Evolutionary conservation across 225 moss, liverwort and hornwort genomes (phyloP).

Genomic region (Climacium dendroides): DNA sequence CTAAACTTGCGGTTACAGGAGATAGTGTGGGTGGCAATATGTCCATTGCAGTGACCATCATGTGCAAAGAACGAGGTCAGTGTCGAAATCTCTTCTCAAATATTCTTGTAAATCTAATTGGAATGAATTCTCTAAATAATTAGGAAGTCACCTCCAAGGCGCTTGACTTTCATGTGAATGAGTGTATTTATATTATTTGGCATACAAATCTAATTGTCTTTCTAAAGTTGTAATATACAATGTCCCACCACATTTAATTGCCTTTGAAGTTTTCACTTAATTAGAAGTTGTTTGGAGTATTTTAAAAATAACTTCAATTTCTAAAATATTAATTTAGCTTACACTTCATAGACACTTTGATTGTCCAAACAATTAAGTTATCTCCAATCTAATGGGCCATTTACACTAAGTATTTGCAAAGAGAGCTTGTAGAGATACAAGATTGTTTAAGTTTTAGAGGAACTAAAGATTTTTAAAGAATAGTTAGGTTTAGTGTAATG

Average conservation of each 20-base stretch:
- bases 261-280: no score
- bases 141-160: neutral
- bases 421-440: fast-evolving
- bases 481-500: fast-evolving
- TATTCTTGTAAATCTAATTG: no score
- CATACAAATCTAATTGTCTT: neutral
- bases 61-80: constrained; percentile 16
- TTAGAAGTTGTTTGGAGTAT: neutral
- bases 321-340: no score
- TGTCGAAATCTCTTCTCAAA: neutral
- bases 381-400: neutral
- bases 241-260: neutral
- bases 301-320: neutral
- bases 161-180: neutral
- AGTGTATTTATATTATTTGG: neutral
- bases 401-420: neutral
- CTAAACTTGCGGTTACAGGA: constrained; percentile 1
- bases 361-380: neutral
- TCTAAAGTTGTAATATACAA: no score
- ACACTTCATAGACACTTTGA: neutral
- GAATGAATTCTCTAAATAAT: neutral
- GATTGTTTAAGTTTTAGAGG: fast-evolving
- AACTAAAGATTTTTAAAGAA: neutral
- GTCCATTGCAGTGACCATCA: constrained; percentile 24
- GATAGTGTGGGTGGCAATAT: constrained; percentile 39